Base-by-base conservation (phyloP, 345 rosid species). In the Arabis hirsuta region DNA sequence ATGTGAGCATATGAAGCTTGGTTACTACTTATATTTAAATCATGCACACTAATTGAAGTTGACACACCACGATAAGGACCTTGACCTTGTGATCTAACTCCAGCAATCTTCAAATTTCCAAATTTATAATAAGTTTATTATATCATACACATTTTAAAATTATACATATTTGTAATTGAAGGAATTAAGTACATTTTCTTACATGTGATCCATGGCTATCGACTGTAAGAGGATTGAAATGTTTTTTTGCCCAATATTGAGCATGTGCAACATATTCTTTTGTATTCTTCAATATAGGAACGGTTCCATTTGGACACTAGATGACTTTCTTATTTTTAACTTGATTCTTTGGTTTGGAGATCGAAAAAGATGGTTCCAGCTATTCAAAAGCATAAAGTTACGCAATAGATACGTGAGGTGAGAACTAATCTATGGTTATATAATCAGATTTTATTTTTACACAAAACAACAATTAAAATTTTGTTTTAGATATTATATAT, bases 141-240 rank as follows among this genome's bases (percentile, higher is more conserved):
- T 4, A 47, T 27, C 31, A 27, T 27, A 27, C 31, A 5, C 31
- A 27, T 27, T 27, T 27, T 27, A 3, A 27, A 3, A 5, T 3
- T 27, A 27, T 16, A 16, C 16, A 16, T 16, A 16, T 16, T 16
- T 16, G 16, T 27, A 27, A 27, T 5, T 27, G 3, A 27, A 27
- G 31, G 2, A 27, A 27, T 27, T 27, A 27, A 27, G 4, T 27
- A 27, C 4, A 27, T 27, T 13, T 62, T 13, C 52, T 67, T 67
- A 67, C 71, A 53, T 67, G 71, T 53, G n/a, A 6, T 9, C 61
- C 71, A 65, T 20, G 70, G 4, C n/a, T 65, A 20, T 22, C 58
- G 6, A 38, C 9, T 12, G 58, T 65, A 4, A 65, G 11, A 0
- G 59, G 70, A 50, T 22, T 9, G 0, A 38, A 20, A 38, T 24